These are phyloP conservation scores for Scheffersomyces illinoinensis DNA, from an alignment of 1,139 yeast genomes.

Conservation along the genomic window DNA sequence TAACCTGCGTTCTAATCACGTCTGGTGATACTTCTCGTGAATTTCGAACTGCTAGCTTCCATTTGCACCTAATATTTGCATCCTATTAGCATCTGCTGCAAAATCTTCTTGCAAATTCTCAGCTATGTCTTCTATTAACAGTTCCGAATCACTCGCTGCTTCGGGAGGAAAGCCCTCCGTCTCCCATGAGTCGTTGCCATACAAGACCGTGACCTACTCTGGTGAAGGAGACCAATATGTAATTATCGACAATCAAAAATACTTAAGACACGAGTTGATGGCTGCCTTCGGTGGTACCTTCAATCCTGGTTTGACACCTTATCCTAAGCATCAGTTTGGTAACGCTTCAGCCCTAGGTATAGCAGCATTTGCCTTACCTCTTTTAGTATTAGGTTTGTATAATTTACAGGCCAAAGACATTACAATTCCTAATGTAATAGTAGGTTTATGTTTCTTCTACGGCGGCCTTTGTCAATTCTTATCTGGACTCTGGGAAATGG, in stretches of 20 bases:
- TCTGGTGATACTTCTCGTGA: neutral
- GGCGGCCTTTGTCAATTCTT: conserved; percentile 50
- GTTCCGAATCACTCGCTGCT: neutral
- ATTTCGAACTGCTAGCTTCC: neutral
- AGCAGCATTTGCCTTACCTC: neutral
- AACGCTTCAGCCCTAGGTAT: neutral
- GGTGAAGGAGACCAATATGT: conserved; percentile 28
- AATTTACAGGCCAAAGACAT: neutral
- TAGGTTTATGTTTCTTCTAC: conserved; percentile 48
- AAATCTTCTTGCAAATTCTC: neutral
- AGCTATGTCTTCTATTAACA: neutral
- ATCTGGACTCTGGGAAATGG: conserved; percentile 56
- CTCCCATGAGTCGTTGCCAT: neutral
- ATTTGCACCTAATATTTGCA: neutral
- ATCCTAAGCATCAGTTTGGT: conserved; percentile 9
- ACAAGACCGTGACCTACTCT: neutral
- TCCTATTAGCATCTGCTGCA: neutral
- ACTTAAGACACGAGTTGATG: conserved; percentile 32
- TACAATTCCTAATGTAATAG: conserved; percentile 45
- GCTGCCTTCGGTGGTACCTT: conserved; percentile 41
- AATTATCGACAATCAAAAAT: conserved; percentile 32
- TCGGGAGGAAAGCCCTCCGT: neutral
- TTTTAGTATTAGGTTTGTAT: neutral
- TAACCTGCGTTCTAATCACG: neutral
- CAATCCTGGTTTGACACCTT: conserved; percentile 51